Base-by-base conservation (phyloP, 1,284 basidiomycete species). In the Leccinum colubrinum region DNA sequence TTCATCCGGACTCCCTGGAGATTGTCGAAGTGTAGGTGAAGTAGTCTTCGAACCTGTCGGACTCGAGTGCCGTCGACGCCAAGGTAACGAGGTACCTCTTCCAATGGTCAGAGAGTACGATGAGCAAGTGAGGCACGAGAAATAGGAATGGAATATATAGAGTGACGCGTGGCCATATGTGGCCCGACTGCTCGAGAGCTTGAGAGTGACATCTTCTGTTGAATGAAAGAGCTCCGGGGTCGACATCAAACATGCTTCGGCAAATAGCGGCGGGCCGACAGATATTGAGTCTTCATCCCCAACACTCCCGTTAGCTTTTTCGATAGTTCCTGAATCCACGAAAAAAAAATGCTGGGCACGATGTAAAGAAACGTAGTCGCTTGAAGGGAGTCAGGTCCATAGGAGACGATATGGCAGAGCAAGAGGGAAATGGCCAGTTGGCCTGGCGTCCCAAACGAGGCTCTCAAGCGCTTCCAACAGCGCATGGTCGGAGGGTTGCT, bases 401-500 rank as follows among this genome's bases (percentile, higher is more conserved):
- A 73, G 1, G 76, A 64, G 11, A 81, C 68, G 9, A 83, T 63
- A 33, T 80, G 78, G 52, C 60, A 60, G 1, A 65, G 63, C 2
- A 83, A 62, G 22, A 73, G 65, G 50, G 77, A 71, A 15, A 81
- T 71, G 0, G 64, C 83, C 82, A 84, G 65, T 80, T 84, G 3
- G 59, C 72, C 59, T 72, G 6, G 81, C 66, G 15, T 68, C 66
- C 3, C 33, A 48, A 3, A 78, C 48, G 1, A 80, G 65, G 6
- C 58, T 60, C 27, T 27, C 27, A 27, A 27, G 27, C 27, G 27
- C 27, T 27, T 27, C 27, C 27, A 27, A 27, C 25, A 27, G 25
- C 25, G 25, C 25, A 27, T 27, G 25, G 25, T 27, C 25, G 25
- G 25, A 27, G 25, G 25, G 25, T 27, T 27, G 25, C 25, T 27